Evolutionary conservation across 495 filamentous ascomycete genomes (phyloP), one percentile per base, ranked within the genome.

Genomic region (Staphylotrichum longicolle): DNA sequence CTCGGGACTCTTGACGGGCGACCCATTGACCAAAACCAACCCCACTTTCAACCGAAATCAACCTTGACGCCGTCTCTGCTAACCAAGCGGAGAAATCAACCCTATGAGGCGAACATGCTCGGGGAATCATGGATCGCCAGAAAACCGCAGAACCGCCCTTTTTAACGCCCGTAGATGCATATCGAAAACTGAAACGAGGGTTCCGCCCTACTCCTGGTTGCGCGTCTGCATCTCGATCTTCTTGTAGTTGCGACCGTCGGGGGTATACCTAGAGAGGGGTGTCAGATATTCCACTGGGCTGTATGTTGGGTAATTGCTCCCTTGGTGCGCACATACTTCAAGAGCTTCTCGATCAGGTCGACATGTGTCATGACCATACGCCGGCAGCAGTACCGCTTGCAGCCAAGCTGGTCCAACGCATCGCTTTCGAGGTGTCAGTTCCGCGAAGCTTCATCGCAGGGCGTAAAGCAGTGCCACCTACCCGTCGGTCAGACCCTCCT

Each of bases 291-390:
- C 10, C 3, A 30, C 8, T 5, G 27, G 37, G 6, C 14, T 42
- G 10, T 34, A 10, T 14, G 15, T 47, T 4, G 7, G n/a, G 33
- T 8, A 15, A n/a, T 32, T 27, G 46, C 4, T 14, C 9, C 7
- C 27, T 3, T 55, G 3, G 10, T n/a, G 5, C 30, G 30, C 7
- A 64, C 82, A 67, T 84, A 98, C 93, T 93, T 91, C 32, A 98
- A 83, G 20, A 98, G 83, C 80, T 98, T 98, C 82, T 98, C 94
- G 64, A 98, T 98, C 56, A 98, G 79, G 72, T 98, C 94, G 63
- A 98, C 95, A 73, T 98, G 94, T n/a, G 94, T 98, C 91, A 98
- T 96, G 68, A 98, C 82, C 94, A 98, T 98, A 71, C 94, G 86
- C 50, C 94, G 89, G 77, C 94, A 98, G 81, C 94, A 98, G 78